Conservation (phyloP, 345 rosid genomes). For the Citrus medica region DNA sequence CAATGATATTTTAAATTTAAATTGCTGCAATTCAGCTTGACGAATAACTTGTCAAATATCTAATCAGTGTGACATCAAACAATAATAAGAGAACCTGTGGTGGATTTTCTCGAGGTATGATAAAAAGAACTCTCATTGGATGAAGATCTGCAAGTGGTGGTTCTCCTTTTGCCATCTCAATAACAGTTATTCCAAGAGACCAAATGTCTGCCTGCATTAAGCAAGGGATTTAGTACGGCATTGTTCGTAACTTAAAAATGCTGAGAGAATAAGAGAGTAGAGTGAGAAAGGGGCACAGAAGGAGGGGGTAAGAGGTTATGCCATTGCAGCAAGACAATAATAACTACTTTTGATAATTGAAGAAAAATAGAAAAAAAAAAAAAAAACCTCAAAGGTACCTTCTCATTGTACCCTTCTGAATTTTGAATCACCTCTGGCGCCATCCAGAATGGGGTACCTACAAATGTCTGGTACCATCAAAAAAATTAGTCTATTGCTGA, state of each 20-base stretch:
- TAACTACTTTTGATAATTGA: background rate
- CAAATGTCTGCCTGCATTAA: slow-evolving; percentile 93
- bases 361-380: slow-evolving; percentile 7
- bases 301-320: background rate
- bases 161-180: slow-evolving; percentile 99
- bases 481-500: slow-evolving; percentile 35
- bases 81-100: slow-evolving; percentile 74
- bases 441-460: slow-evolving; percentile 99
- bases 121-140: slow-evolving; percentile 99
- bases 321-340: slow-evolving; percentile 15
- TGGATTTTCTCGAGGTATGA: slow-evolving; percentile 98
- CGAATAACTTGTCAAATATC: slow-evolving; percentile 7
- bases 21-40: background rate
- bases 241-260: slow-evolving; percentile 8
- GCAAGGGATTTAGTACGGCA: slow-evolving; percentile 16
- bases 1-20: background rate
- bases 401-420: slow-evolving; percentile 95
- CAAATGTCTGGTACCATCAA: slow-evolving; percentile 79
- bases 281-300: slow-evolving; percentile 9
- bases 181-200: slow-evolving; percentile 98
- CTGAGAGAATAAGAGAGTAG: background rate
- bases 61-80: slow-evolving; percentile 23
- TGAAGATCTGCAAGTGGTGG: slow-evolving; percentile 99
- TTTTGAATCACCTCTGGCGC: slow-evolving; percentile 99
- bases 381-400: slow-evolving; percentile 43